Evolutionary conservation across 768 basidiomycete species (phyloP), one percentile per base, ranked within the genome.

Genomic region (Leccinum barrowsii): DNA sequence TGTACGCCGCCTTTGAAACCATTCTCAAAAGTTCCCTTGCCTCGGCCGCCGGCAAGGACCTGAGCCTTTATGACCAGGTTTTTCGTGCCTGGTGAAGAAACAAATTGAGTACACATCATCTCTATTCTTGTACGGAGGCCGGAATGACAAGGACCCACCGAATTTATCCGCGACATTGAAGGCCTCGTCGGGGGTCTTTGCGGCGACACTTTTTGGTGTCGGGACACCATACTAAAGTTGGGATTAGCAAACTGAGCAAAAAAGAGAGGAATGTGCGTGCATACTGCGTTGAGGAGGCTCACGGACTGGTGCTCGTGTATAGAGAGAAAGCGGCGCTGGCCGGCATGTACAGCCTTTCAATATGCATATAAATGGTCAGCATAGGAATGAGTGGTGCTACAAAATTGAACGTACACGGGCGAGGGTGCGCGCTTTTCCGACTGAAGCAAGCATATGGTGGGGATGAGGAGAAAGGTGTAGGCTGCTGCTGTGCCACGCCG

Each of bases 221-320:
- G 93, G 87, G 57, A 98, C 89, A 21, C 93, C 94, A 75, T 97
- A 97, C 95, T 98, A 66, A 34, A 54, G 34, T 52, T 21, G n/a
- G n/a, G 3, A 15, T 60, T 21, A 54, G 51, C 19, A 47, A 37
- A 52, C 37, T 5, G 35, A 51, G 15, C 28, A 48, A 21, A 24
- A 48, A 22, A 34, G 21, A 21, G n/a, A 59, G 6, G 35, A 12
- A 12, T 32, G 28, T 17, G 46, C 55, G 34, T 7, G 69, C 80
- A 67, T 71, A 98, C 96, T 63, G 93, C 87, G 78, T 98, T 97
- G 65, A 99, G 84, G 49, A 99, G 81, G 63, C 88, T 87, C 75
- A 98, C 90, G 47, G 94, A 96, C 75, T 98, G 95, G 78, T 97
- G 92, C 78, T 99, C 97, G 77, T 99, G 97, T 68, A 99, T 94